Evolutionary conservation across 208 protist species (phyloP).

Genomic region (Leishmania mexicana): DNA sequence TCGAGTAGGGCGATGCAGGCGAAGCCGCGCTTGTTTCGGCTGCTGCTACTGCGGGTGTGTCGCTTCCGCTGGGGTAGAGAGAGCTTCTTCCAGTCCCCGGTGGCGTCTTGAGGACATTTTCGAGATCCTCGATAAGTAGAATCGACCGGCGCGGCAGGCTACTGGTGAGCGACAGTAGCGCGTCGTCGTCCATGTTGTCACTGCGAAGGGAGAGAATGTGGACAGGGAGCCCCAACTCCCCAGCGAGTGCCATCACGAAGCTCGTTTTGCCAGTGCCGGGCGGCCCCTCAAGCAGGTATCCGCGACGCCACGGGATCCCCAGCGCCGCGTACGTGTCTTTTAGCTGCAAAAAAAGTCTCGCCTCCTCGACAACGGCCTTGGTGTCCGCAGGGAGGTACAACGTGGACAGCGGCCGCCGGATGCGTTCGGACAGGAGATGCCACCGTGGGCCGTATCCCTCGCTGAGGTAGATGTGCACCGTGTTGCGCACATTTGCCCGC

Average conservation of each 20-base stretch:
- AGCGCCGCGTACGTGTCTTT: conserved; percentile 83
- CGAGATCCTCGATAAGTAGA: conserved; percentile 96
- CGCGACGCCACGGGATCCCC: conserved; percentile 95
- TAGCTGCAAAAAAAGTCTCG: conserved; percentile 79
- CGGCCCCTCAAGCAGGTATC: conserved; percentile 94
- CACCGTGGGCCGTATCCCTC: conserved; percentile 63
- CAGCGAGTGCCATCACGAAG: conserved; percentile 92
- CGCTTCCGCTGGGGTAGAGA: too few species aligned
- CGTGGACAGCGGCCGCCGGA: conserved; percentile 68
- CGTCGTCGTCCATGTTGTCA: conserved; percentile 80
- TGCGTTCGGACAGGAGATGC: conserved; percentile 67
- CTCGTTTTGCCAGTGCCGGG: conserved; percentile 96
- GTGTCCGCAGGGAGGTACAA: conserved; percentile 64
- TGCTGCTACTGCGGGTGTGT: not conserved
- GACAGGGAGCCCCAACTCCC: conserved; percentile 88
- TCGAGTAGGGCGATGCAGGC: conserved; percentile 12
- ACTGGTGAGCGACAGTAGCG: conserved; percentile 83
- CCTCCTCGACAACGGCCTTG: conserved; percentile 74
- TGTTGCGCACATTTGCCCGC: conserved; percentile 46
- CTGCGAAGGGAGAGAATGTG: conserved; percentile 91
- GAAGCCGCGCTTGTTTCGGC: not conserved
- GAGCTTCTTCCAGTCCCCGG: not conserved
- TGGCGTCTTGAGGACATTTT: conserved; percentile 78
- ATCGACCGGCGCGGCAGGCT: conserved; percentile 78
- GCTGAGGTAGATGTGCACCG: conserved; percentile 71